Conservation (phyloP, 805 yeast species). For the Candida parachauliodes region DNA sequence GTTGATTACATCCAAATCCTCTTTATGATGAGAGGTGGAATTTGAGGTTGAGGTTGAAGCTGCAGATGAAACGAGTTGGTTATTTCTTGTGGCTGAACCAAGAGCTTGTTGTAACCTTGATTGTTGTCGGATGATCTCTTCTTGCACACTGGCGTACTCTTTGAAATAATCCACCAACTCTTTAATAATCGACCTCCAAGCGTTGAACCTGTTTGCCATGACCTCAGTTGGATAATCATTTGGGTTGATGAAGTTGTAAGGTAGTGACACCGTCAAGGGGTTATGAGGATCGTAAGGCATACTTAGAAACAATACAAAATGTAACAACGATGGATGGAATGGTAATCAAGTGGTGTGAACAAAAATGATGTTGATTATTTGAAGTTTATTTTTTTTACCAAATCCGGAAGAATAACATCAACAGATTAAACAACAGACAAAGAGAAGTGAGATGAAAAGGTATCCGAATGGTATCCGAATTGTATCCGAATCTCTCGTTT, state of each 20-base stretch:
- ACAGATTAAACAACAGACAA: too few relatives aligned
- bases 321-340: background rate
- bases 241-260: constrained; percentile 30
- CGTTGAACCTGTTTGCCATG: constrained; percentile 74
- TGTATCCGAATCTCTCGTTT: too few relatives aligned
- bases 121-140: constrained; percentile 83
- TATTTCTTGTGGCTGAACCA: constrained; percentile 16
- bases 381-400: too few relatives aligned
- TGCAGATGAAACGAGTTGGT: background rate
- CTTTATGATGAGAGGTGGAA: constrained; percentile 14
- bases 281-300: constrained; percentile 18
- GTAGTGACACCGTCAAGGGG: constrained; percentile 39
- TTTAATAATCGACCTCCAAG: constrained; percentile 80
- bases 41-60: background rate
- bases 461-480: too few relatives aligned
- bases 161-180: constrained; percentile 71
- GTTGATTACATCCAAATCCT: constrained; percentile 32
- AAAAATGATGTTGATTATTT: too few relatives aligned
- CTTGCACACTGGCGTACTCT: constrained; percentile 82
- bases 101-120: constrained; percentile 77
- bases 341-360: too few relatives aligned
- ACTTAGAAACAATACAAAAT: background rate
- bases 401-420: too few relatives aligned
- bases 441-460: too few relatives aligned
- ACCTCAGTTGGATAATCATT: constrained; percentile 73